Conservation (phyloP, 2,329 filamentous ascomycete genomes). For the Claviceps lovelessii region DNA sequence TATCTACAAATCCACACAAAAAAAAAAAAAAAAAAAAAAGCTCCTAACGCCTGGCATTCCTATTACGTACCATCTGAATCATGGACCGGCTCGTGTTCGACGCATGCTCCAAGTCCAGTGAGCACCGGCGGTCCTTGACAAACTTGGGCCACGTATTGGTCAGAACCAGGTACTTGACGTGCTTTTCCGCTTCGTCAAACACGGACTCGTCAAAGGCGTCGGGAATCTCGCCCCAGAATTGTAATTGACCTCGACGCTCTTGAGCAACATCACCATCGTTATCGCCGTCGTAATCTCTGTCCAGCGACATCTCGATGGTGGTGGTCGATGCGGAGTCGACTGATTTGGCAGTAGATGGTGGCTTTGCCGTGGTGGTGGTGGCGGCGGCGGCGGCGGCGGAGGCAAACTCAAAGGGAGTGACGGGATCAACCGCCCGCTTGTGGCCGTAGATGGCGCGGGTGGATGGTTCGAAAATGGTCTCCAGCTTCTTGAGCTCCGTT, state of each 20-base stretch:
- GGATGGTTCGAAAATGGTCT: constrained; percentile 39
- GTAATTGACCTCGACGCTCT: constrained; percentile 3
- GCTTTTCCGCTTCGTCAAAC: constrained; percentile 45
- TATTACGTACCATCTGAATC: constrained; percentile 1
- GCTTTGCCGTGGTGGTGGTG: not conserved
- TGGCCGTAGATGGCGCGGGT: constrained; percentile 29
- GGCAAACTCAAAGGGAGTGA: constrained; percentile 22
- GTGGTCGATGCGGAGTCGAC: not conserved
- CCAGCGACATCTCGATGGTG: not conserved
- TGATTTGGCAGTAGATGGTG: not conserved
- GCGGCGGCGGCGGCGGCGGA: not conserved
- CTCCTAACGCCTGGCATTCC: not conserved
- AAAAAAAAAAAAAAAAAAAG: not conserved
- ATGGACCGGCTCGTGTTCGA: constrained; percentile 5
- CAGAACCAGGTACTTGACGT: constrained; percentile 51
- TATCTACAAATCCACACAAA: not conserved
- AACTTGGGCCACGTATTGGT: constrained; percentile 56
- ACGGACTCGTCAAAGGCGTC: constrained; percentile 33
- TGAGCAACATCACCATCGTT: not conserved
- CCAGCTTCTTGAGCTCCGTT: constrained; percentile 33
- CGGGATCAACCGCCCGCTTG: constrained; percentile 20
- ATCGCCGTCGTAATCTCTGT: not conserved
- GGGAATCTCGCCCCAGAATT: constrained; percentile 30
- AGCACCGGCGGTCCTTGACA: constrained; percentile 23
- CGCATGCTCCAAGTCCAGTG: constrained; percentile 9